Evolutionary conservation across 768 basidiomycete species (phyloP), one percentile per base, ranked within the genome.

Genomic region (Kwoniella heveanensis): DNA sequence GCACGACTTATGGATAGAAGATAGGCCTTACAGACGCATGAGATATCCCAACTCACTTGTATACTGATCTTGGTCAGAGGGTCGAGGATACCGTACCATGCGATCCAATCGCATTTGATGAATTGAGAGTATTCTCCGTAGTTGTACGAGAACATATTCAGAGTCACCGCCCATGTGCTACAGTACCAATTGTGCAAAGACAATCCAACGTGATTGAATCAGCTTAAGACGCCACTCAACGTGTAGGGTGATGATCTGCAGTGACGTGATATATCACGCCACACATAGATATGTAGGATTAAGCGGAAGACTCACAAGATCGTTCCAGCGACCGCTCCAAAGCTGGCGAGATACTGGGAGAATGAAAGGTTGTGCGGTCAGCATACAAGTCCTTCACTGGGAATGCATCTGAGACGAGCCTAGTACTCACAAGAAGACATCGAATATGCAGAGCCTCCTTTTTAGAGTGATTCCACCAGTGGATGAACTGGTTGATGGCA

Each of bases 1-100:
- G n/a, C n/a, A n/a, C n/a, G n/a, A n/a, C n/a, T n/a, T n/a, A n/a
- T n/a, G n/a, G n/a, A n/a, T n/a, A n/a, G n/a, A n/a, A n/a, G n/a
- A n/a, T n/a, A n/a, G n/a, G n/a, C n/a, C n/a, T n/a, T n/a, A n/a
- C n/a, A n/a, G n/a, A n/a, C n/a, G n/a, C n/a, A n/a, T n/a, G n/a
- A n/a, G n/a, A n/a, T n/a, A n/a, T n/a, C n/a, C n/a, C n/a, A n/a
- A 51, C 62, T 57, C 55, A 64, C 62, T 29, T 64, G 62, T 7
- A 64, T 51, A 30, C 62, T 64, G 50, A 64, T 57, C 47, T 64
- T 64, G 21, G 62, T 64, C 37, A 64, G 36, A 4, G 62, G 62
- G 26, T 64, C 62, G 19, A 64, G 17, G 2, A 64, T 27, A 30
- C 62, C 62, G 29, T 64, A 64, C 62, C 62, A 64, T 52, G 62